Percentiles rank a stretch among this genome's conserved stretches.
Conservation (phyloP, 768 basidiomycete genomes). For the Rubroboletus satanas region DNA sequence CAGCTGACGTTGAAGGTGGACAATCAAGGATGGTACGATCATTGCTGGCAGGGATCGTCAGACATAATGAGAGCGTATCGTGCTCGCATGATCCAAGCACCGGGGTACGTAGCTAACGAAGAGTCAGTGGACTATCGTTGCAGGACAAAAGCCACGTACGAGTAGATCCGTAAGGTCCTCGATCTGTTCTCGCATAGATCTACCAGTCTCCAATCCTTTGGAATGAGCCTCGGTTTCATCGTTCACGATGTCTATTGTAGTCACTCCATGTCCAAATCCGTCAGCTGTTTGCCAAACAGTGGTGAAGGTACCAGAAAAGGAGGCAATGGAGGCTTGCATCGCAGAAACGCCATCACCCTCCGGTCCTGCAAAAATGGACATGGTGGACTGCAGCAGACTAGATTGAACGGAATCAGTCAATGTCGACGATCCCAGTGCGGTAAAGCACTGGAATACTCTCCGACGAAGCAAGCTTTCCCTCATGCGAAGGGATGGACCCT, state of each 20-base stretch:
- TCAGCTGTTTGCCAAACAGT: conserved; percentile 84
- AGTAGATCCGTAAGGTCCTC: conserved; percentile 76
- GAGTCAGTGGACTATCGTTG: neutral
- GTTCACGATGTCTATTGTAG: conserved; percentile 55
- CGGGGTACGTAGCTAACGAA: conserved; percentile 50
- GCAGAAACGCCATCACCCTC: conserved; percentile 81
- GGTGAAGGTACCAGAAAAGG: conserved; percentile 77
- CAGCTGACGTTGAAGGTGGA: conserved; percentile 73
- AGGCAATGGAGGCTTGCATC: conserved; percentile 88
- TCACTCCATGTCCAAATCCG: conserved; percentile 90
- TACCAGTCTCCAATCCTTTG: conserved; percentile 28
- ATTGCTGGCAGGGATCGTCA: conserved; percentile 40
- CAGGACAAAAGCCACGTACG: conserved; percentile 41
- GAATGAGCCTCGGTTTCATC: conserved; percentile 34
- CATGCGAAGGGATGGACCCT: conserved; percentile 61
- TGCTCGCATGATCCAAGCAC: conserved; percentile 83
- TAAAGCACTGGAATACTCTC: conserved; percentile 87
- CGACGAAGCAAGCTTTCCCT: conserved; percentile 81
- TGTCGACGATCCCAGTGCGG: conserved; percentile 70
- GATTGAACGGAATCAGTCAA: conserved; percentile 83
- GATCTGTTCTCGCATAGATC: conserved; percentile 71
- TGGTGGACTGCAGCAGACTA: conserved; percentile 73
- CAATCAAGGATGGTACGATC: conserved; percentile 54
- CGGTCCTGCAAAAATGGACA: conserved; percentile 79
- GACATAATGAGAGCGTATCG: conserved; percentile 72